Base-by-base conservation (phyloP, 176 grass and related monocot genomes). In the Thalia dealbata region DNA sequence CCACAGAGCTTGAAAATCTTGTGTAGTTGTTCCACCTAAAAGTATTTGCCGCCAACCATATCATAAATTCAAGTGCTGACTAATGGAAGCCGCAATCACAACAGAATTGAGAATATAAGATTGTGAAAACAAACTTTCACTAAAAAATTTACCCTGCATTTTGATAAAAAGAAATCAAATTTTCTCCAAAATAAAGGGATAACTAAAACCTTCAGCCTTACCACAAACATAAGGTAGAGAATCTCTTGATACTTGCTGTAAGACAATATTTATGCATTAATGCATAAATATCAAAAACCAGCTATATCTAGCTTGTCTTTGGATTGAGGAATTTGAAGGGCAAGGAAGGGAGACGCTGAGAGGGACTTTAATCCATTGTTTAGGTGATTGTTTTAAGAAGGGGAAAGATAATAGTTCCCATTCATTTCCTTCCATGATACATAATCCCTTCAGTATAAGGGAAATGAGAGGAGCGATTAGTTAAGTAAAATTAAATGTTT, bases 1-100 rank as follows among this genome's bases (percentile, higher is more conserved):
- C 89, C 89, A 42, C 89, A 92, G 14, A 92, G 89, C 86, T 92
- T 92, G 80, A 92, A 92, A 70, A 92, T 92, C 75, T 92, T 92
- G 83, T 92, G 89, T 60, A 92, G 63, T 82, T 92, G 89, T 81
- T 92, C 89, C 58, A 92, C 86, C 89, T 91, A 71, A 26, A 48
- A 10, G 46, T 19, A 67, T 50, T 61, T 14, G 26, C 29, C 24
- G 50, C 18, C 24, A 61, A 70, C 9, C 10, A 30, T 46, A 29
- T 71, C 35, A 63, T 14, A 67, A 21, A 26, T 13, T 43, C 42
- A 56, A 56, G 10, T 15, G 9, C 8, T 38, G 9, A 12, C 41
- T 13, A 18, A 28, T 14, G 25, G 30, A 38, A 70, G 43, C 10
- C 23, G 11, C 21, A 3, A 25, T n/a, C 0, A 21, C 44, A 25